phyloP scores from a whole-genome alignment of 2,329 filamentous ascomycete species.

The Chaetomiaceae sp. region DNA sequence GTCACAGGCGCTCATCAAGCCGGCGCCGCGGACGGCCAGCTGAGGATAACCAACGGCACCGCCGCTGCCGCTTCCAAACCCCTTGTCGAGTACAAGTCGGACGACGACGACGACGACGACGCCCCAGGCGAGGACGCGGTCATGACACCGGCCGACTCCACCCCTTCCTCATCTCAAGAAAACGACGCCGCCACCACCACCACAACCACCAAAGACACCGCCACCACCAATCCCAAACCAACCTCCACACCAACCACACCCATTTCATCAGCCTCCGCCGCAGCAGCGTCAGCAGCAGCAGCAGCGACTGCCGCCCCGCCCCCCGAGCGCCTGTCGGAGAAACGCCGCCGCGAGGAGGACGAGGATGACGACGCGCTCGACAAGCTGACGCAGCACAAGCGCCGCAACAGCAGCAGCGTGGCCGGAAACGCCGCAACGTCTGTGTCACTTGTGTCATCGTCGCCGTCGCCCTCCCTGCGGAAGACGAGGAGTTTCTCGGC shows the following conservation, averaged over 20 bases:
- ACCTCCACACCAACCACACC: slow-evolving; percentile 31
- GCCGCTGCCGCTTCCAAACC: slow-evolving; percentile 62
- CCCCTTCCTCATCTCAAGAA: slow-evolving; percentile 14
- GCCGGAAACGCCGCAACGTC: slow-evolving; percentile 31
- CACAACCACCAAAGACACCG: slow-evolving; percentile 18
- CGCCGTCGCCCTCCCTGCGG: slow-evolving; percentile 34
- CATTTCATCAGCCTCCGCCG: slow-evolving; percentile 5
- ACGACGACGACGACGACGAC: slow-evolving; percentile 61
- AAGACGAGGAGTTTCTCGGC: slow-evolving; percentile 29
- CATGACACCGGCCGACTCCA: slow-evolving; percentile 20
- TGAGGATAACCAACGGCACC: slow-evolving; percentile 47
- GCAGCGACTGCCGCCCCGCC: slow-evolving; percentile 46
- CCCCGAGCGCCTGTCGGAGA: slow-evolving; percentile 77
- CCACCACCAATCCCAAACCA: slow-evolving; percentile 4
- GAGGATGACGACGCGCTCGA: slow-evolving; percentile 91
- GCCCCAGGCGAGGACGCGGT: slow-evolving; percentile 53
- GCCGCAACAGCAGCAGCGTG: slow-evolving; percentile 52
- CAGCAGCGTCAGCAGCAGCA: slow-evolving; percentile 3
- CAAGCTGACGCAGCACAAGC: slow-evolving; percentile 65
- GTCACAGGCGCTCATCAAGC: neutral
- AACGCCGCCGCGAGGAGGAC: slow-evolving; percentile 84
- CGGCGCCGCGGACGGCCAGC: slow-evolving; percentile 29
- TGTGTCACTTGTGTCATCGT: neutral
- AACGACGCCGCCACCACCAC: slow-evolving; percentile 7
- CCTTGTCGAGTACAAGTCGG: slow-evolving; percentile 86